Evolutionary conservation across 148 eudicot genomes (phyloP).

Genomic region (Rhododendron mucronatum): DNA sequence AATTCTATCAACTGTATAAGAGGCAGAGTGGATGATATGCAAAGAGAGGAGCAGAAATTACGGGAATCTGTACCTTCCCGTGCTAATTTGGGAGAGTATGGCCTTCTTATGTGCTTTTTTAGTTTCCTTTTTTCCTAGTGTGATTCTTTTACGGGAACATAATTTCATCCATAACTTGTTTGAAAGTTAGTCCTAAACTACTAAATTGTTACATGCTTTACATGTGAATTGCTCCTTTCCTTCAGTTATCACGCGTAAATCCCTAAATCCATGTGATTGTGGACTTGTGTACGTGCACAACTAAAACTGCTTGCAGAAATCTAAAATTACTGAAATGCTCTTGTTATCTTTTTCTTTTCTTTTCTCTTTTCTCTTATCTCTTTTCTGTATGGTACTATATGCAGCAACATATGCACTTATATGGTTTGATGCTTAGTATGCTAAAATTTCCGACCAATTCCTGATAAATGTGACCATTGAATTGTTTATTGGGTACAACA

Average conservation of each 20-base stretch:
- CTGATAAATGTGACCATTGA: not conserved
- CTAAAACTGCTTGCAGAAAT: not conserved
- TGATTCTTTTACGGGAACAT: not conserved
- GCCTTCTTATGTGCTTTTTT: conserved; percentile 11
- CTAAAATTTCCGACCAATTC: not conserved
- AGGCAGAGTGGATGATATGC: conserved; percentile 77
- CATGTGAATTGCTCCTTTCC: not conserved
- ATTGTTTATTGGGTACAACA: not conserved
- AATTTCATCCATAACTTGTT: not conserved
- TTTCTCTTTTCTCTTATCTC: not conserved
- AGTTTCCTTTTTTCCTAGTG: not conserved
- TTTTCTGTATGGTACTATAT: not conserved
- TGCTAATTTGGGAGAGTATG: conserved; percentile 77
- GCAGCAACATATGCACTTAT: not conserved
- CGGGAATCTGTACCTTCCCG: conserved; percentile 78
- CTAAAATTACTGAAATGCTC: not conserved
- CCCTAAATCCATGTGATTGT: not conserved
- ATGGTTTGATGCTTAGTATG: not conserved
- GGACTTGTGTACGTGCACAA: not conserved
- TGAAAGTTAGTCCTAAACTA: not conserved
- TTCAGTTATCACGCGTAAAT: not conserved
- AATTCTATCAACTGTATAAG: conserved; percentile 78
- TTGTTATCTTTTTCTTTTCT: not conserved
- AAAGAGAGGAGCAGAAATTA: conserved; percentile 72
- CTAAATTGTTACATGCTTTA: not conserved